phyloP scores from a whole-genome alignment of 495 filamentous ascomycete species.

The Neurospora sp. region DNA sequence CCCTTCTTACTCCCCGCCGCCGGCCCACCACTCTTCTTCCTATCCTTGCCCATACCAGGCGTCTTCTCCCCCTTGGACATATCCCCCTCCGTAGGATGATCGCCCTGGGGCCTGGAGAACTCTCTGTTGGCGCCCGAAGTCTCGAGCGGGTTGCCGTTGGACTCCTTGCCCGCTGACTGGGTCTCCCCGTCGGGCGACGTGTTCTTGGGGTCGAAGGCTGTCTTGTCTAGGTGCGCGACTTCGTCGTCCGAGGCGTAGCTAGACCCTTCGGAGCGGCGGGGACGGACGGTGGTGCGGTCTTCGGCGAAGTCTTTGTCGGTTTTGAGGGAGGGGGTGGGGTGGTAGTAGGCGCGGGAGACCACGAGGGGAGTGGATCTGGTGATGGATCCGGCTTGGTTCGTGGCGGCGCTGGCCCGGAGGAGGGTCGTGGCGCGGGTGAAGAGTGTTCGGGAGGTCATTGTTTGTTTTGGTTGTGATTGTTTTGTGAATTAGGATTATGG shows the following conservation, averaged over 20 bases:
- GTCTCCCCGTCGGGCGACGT: constrained; percentile 30
- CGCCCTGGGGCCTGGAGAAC: constrained; percentile 17
- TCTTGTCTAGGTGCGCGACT: constrained; percentile 25
- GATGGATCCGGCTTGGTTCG: not conserved
- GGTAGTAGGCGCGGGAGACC: constrained; percentile 4
- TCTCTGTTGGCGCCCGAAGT: constrained; percentile 27
- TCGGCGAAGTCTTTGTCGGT: constrained; percentile 28
- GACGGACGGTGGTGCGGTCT: constrained; percentile 34
- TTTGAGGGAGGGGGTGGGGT: constrained; percentile 7
- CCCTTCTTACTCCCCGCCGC: constrained; percentile 9
- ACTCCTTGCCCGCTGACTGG: constrained; percentile 11
- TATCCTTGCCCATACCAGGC: constrained; percentile 1
- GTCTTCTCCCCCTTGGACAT: not conserved
- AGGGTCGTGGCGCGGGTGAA: not conserved
- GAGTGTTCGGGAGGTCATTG: not conserved
- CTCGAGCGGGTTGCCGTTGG: constrained; percentile 27
- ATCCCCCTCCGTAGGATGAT: not conserved
- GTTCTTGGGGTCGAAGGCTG: constrained; percentile 29
- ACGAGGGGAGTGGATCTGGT: not conserved
- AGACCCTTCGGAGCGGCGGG: constrained; percentile 26
- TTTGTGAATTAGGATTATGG: not conserved
- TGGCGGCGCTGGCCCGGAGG: not conserved
- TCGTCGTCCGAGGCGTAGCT: constrained; percentile 28
- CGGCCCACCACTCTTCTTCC: constrained; percentile 4
- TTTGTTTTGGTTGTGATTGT: not conserved